These are phyloP conservation scores for Ceraceosorus bombacis DNA, from an alignment of 1,284 basidiomycete genomes.

Conservation along the genomic window DNA sequence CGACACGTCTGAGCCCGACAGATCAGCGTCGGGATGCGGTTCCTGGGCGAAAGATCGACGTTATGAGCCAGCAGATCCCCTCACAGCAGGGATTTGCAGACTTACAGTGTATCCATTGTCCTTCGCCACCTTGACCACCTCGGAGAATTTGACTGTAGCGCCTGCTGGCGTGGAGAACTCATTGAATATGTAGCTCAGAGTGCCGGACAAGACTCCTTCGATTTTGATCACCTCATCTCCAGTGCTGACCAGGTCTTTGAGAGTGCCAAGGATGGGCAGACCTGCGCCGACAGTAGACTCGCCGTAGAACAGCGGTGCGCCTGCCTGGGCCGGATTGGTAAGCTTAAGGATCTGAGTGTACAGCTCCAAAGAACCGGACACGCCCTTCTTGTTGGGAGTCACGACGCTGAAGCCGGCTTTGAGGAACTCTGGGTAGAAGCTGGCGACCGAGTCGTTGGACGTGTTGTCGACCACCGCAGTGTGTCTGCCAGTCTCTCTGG, in stretches of 20 bases:
- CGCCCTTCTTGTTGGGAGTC: constrained; percentile 97
- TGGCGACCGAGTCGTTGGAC: constrained; percentile 73
- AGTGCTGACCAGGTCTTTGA: constrained; percentile 83
- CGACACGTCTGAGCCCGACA: constrained; percentile 92
- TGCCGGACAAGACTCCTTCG: constrained; percentile 78
- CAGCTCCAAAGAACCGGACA: constrained; percentile 66
- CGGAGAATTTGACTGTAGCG: constrained; percentile 62
- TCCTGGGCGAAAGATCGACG: constrained; percentile 56
- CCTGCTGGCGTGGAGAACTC: constrained; percentile 58
- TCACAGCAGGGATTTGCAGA: neutral
- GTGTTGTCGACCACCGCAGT: constrained; percentile 88
- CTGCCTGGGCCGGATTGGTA: constrained; percentile 47
- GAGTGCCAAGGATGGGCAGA: constrained; percentile 79
- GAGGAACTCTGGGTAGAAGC: constrained; percentile 74
- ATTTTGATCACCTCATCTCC: constrained; percentile 69
- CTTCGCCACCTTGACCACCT: constrained; percentile 78
- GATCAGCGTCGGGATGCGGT: constrained; percentile 91
- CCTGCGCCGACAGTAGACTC: constrained; percentile 95
- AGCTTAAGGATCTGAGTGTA: constrained; percentile 60
- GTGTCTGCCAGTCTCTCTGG: constrained; percentile 30
- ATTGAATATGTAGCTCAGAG: constrained; percentile 98
- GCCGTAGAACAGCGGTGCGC: constrained; percentile 67
- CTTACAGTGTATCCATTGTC: constrained; percentile 77
- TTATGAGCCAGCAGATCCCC: neutral
- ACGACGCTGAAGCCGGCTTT: constrained; percentile 74